These are phyloP conservation scores for Achaetomium macrosporum DNA, from an alignment of 2,329 filamentous ascomycete genomes.

Conservation along the genomic window DNA sequence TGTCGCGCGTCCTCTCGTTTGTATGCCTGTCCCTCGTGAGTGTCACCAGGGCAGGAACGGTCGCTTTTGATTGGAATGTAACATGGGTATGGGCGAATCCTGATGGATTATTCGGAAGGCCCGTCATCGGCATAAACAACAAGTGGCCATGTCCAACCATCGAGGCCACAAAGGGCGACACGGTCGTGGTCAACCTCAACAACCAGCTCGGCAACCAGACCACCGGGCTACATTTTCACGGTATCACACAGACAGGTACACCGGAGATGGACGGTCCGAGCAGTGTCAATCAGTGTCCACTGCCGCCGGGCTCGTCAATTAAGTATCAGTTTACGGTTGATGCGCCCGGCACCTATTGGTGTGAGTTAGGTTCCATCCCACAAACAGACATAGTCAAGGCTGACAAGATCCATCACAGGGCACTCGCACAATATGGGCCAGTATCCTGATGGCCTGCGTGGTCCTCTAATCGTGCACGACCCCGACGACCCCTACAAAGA, in stretches of 20 bases:
- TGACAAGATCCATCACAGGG: slow-evolving; percentile 31
- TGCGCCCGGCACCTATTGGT: slow-evolving; percentile 43
- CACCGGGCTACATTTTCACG: slow-evolving; percentile 53
- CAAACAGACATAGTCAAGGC: not conserved
- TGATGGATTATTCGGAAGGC: slow-evolving; percentile 31
- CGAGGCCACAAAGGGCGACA: slow-evolving; percentile 46
- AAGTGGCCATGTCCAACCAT: slow-evolving; percentile 56
- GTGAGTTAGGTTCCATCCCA: slow-evolving; percentile 25
- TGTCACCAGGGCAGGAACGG: slow-evolving; percentile 27
- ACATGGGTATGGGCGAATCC: slow-evolving; percentile 37
- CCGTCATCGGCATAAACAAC: slow-evolving; percentile 51
- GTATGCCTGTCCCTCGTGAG: slow-evolving; percentile 7
- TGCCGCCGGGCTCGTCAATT: slow-evolving; percentile 47
- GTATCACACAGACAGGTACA: slow-evolving; percentile 49
- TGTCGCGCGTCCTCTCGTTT: slow-evolving; percentile 14
- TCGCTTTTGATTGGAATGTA: slow-evolving; percentile 35
- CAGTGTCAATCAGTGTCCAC: slow-evolving; percentile 48
- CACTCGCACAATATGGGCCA: slow-evolving; percentile 60
- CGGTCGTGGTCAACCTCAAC: slow-evolving; percentile 41
- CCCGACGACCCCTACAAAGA: slow-evolving; percentile 46
- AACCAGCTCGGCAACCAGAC: slow-evolving; percentile 50
- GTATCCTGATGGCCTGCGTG: slow-evolving; percentile 62
- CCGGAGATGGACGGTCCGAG: slow-evolving; percentile 54
- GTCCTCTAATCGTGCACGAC: slow-evolving; percentile 56
- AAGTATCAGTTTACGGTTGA: slow-evolving; percentile 48